Base-by-base conservation (phyloP, 1,284 basidiomycete genomes). In the Kwoniella shivajii region DNA sequence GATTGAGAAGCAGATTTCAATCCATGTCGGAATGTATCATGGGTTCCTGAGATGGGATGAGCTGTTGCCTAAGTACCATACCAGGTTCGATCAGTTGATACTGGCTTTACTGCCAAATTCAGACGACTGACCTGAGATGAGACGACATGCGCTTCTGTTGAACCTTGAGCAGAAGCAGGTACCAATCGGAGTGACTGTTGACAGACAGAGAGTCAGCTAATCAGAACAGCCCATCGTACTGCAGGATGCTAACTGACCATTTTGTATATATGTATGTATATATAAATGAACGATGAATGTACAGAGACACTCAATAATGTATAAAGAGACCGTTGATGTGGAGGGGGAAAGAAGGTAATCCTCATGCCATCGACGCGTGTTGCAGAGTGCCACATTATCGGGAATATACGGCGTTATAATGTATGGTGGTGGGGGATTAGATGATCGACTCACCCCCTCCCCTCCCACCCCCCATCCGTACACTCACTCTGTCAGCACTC, bases 1-100 rank as follows among this genome's bases (percentile, higher is more conserved):
- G 38, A 53, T 51, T 73, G 73, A 16, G 75, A 66, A 9, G 73
- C 72, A 13, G 70, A 67, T 37, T 60, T 67, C 16, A 72, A 64
- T 20, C 76, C 76, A 55, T 75, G 60, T 55, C 76, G 64, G 59
- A 78, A 72, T 1, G 75, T 65, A 58, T 78, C 76, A 56, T 76
- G 74, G 4, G 67, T 68, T 34, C 75, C 76, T 29, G 69, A 71
- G 20, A 66, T 44, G 31, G 74, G 68, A 59, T 78, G 75, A 18
- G 74, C 72, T 20, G 73, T 76, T 1, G 68, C 64, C 71, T 77
- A 51, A 24, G 30, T 16, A 26, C 1, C 16, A 31, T 31, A 45
- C 22, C 20, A 37, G n/a, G 37, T 44, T 18, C 9, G 11, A 44
- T 5, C n/a, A 18, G 29, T 33, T 50, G 37, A 4, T 38, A 26